A percentile compares a stretch with the other conserved stretches of the same genome.
These are phyloP conservation scores for Collybia mongolica DNA, from an alignment of 768 basidiomycete genomes.

Conservation along the genomic window DNA sequence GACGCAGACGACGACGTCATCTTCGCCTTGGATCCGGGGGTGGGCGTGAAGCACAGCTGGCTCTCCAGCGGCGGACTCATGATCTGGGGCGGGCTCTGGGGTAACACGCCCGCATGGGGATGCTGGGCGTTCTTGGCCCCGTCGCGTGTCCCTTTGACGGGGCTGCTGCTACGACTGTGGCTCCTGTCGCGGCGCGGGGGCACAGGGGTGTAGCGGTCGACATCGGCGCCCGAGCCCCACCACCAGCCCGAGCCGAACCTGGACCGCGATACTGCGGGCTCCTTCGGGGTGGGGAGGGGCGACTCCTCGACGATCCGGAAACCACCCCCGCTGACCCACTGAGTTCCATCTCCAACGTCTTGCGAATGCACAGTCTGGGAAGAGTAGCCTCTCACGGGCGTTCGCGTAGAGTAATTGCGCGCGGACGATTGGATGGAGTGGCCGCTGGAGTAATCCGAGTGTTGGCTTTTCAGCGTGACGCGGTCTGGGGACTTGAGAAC, in stretches of 20 bases:
- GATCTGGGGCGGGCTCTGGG: conserved; percentile 55
- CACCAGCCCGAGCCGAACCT: conserved; percentile 15
- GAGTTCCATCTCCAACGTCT: conserved; percentile 13
- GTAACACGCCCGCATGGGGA: conserved; percentile 28
- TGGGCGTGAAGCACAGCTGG: conserved; percentile 52
- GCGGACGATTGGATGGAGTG: neutral
- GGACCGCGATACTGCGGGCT: conserved; percentile 11
- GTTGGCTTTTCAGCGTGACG: conserved; percentile 4
- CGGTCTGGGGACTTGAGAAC: conserved; percentile 4
- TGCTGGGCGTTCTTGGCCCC: neutral
- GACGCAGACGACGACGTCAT: neutral
- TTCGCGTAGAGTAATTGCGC: conserved; percentile 9
- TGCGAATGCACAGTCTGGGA: conserved; percentile 5
- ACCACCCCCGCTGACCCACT: conserved; percentile 31
- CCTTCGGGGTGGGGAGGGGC: conserved; percentile 14
- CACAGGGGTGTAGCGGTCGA: conserved; percentile 40
- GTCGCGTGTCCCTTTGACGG: conserved; percentile 9
- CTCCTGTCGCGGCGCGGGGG: conserved; percentile 28
- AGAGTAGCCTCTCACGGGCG: conserved; percentile 15
- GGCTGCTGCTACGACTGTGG: conserved; percentile 26
- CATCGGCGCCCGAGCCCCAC: conserved; percentile 8
- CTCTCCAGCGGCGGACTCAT: conserved; percentile 57
- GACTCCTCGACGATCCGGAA: conserved; percentile 43
- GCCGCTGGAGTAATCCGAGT: neutral
- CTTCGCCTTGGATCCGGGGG: conserved; percentile 9